Evolutionary conservation across 768 basidiomycete genomes (phyloP).

Genomic region (Suillus decipiens): DNA sequence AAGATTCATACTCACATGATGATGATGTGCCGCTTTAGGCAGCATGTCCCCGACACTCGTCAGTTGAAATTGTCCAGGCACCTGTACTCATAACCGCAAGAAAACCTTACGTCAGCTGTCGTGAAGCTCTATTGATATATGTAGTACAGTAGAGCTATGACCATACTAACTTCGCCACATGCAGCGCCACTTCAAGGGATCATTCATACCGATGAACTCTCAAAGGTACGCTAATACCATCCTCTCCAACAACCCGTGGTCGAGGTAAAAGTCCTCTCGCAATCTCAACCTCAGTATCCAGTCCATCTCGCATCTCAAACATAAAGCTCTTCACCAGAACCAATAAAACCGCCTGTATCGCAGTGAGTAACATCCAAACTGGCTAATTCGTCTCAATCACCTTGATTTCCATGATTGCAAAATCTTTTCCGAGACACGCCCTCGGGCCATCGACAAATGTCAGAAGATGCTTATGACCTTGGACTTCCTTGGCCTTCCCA

Average conservation of each 20-base stretch:
- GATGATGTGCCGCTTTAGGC: too few species aligned
- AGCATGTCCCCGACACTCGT: too few species aligned
- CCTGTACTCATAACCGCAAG: too few species aligned
- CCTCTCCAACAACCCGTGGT: neutral
- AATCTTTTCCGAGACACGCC: neutral
- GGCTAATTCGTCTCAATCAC: neutral
- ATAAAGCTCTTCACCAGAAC: neutral
- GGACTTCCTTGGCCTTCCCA: neutral
- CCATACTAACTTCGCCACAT: neutral
- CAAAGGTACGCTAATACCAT: neutral
- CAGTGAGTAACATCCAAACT: neutral
- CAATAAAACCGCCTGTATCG: neutral
- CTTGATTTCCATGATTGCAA: neutral
- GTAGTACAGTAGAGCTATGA: too few species aligned
- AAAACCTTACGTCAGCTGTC: too few species aligned
- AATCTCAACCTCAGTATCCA: neutral
- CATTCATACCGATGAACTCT: neutral
- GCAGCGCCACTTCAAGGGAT: neutral
- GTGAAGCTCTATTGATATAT: too few species aligned
- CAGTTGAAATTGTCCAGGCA: too few species aligned
- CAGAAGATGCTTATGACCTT: neutral
- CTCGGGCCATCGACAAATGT: neutral
- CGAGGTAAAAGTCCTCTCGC: neutral
- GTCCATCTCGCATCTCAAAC: neutral
- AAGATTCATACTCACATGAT: too few species aligned